A percentile compares a stretch with the other conserved stretches of the same genome.
These are phyloP conservation scores for Auxenochlorella protothecoides DNA, from an alignment of 139 green algal species.

Conservation along the genomic window DNA sequence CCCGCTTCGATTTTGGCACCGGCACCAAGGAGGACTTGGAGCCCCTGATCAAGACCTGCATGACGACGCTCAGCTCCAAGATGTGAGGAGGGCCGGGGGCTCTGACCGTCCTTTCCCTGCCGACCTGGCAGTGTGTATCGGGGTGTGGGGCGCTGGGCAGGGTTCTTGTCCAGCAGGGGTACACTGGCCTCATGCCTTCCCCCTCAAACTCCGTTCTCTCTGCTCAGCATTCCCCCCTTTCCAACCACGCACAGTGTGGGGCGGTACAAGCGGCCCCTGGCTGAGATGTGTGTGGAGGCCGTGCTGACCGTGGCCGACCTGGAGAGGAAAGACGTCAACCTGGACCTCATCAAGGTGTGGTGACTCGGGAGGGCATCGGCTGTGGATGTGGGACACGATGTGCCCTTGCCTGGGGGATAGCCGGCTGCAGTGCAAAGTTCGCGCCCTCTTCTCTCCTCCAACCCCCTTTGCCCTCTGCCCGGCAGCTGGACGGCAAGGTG, in stretches of 20 bases:
- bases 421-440: neutral
- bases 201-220: too few relatives aligned
- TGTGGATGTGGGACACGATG: too few relatives aligned
- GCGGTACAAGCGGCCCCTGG: constrained; percentile 85
- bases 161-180: neutral
- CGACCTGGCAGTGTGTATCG: neutral
- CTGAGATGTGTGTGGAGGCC: constrained; percentile 95
- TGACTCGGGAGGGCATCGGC: neutral
- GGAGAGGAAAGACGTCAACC: constrained; percentile 89
- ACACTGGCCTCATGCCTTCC: too few relatives aligned
- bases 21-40: constrained; percentile 64
- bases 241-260: constrained; percentile 63
- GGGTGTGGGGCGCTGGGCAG: neutral
- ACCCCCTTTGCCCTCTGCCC: neutral
- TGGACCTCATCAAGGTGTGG: constrained; percentile 95
- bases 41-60: constrained; percentile 93
- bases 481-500: constrained; percentile 90
- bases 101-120: too few relatives aligned
- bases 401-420: neutral
- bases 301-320: constrained; percentile 95
- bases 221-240: neutral
- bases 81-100: constrained; percentile 57
- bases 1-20: constrained; percentile 66
- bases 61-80: constrained; percentile 98
- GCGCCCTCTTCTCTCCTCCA: neutral